These are phyloP conservation scores for Cetradonia linearis DNA, from an alignment of 495 filamentous ascomycete genomes.

Conservation along the genomic window DNA sequence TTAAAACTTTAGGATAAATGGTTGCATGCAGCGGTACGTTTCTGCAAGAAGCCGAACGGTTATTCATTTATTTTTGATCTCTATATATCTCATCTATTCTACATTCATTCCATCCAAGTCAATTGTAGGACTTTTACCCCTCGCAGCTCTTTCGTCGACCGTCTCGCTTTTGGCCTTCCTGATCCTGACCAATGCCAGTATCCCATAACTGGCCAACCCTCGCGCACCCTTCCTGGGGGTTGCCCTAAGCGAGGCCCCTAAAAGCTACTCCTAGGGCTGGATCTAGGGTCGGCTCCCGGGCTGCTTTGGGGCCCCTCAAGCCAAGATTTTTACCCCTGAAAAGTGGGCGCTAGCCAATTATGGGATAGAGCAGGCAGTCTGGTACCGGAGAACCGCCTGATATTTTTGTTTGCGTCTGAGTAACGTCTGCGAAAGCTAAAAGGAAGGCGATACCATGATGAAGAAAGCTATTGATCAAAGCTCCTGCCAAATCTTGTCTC, in stretches of 20 bases:
- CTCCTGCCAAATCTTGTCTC: slow-evolving; percentile 69
- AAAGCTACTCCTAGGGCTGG: too few species aligned
- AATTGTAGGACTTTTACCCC: slow-evolving; percentile 14
- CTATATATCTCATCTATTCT: not conserved
- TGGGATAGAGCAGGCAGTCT: slow-evolving; percentile 47
- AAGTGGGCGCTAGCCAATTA: too few species aligned
- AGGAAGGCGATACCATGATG: slow-evolving; percentile 79
- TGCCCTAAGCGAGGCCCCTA: too few species aligned
- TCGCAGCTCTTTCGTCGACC: slow-evolving; percentile 49
- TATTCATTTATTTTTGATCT: not conserved
- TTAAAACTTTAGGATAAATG: not conserved
- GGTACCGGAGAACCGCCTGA: slow-evolving; percentile 60
- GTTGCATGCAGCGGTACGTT: not conserved
- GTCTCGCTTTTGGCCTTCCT: slow-evolving; percentile 57
- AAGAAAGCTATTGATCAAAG: slow-evolving; percentile 52
- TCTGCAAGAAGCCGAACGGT: too few species aligned
- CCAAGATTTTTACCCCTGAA: too few species aligned
- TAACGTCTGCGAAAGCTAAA: slow-evolving; percentile 65
- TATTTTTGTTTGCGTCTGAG: slow-evolving; percentile 51
- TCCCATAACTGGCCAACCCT: too few species aligned
- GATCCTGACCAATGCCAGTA: slow-evolving; percentile 46
- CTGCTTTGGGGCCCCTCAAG: too few species aligned
- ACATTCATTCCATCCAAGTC: not conserved
- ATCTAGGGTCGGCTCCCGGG: too few species aligned
- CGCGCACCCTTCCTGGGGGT: too few species aligned